Base-by-base conservation (phyloP, 148 eudicot genomes). In the Fagopyrum homotropicum region DNA sequence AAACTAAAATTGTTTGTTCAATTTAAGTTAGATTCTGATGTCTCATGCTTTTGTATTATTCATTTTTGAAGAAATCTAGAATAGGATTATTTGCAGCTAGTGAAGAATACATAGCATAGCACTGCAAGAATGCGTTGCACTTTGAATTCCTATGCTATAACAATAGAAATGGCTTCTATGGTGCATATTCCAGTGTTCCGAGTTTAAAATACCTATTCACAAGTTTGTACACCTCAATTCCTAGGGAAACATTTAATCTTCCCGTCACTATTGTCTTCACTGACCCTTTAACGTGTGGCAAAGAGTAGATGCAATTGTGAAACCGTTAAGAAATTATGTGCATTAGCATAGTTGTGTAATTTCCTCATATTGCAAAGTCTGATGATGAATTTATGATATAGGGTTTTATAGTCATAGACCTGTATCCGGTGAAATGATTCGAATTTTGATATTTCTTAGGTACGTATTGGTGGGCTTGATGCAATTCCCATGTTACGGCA, bases 401-500 rank as follows among this genome's bases (percentile, higher is more conserved):
- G 2, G 40, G 40, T 35, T 22, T 22, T 22, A 22, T 22, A 22
- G 26, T 22, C 26, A 22, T 22, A 22, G 26, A 22, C 26, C 26
- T 22, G 26, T 22, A 22, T 22, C 26, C 2, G 40, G 3, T 35
- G 3, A 35, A 35, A 35, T 35, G 40, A 35, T 35, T 35, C 40
- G 3, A 35, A 35, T 35, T 7, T 9, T 56, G 26, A 6, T 56
- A 56, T 56, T 17, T 9, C 22, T n/a, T 16, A 89, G 93, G 93
- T 89, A 89, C 55, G 59, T 82, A 50, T 50, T 83, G 77, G 93
- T 89, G 79, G 88, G 83, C 16, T 48, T 87, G 69, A 22, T 89
- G 88, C 93, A 89, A 52, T 14, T 89, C 45, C 93, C 93, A 45
- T 87, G 91, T 85, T 89, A 87, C 14, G 81, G 80, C 57, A 43